Base-by-base conservation (phyloP, 495 filamentous ascomycete genomes). In the Lasiosphaeria miniovina region DNA sequence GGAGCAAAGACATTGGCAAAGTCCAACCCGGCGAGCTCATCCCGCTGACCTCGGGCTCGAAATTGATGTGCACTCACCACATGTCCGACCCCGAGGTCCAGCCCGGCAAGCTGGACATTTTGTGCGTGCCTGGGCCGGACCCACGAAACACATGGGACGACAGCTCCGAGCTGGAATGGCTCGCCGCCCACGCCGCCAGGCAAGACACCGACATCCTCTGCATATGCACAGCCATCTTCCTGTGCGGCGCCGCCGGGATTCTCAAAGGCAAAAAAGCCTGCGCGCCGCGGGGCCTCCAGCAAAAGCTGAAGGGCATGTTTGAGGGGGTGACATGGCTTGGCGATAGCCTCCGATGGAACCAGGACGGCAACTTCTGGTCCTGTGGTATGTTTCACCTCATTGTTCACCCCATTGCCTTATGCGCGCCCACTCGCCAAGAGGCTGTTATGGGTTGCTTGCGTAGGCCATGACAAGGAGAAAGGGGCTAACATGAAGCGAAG, bases 331-430 rank as follows among this genome's bases (percentile, higher is more conserved):
- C 69, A 34, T 71, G 79, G 68, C 75, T 80, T 48, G 81, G 79
- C 32, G 69, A 80, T 14, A 71, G 74, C 57, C 50, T 77, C 50
- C 61, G 84, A 35, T 80, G 83, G 72, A 71, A 77, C 12, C 67
- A 72, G 43, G 83, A 86, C 68, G 84, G 83, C n/a, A 83, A 82
- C 63, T 63, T 88, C 15, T 86, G 85, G 84, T 78, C 76, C 11
- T 74, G 80, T 60, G 84, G 84, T 86, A 74, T 54, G 80, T 71
- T 11, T 6, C 58, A n/a, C 36, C 17, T 46, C 51, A 40, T 12
- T 49, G 2, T 24, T 24, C 24, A 24, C 24, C 24, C 24, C 24
- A 24, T 24, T 24, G 24, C 24, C 24, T 24, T 1, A 24, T 24
- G 24, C 24, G 24, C 24, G 24, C 24, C 43, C 43, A 9, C 5